Base-by-base conservation (phyloP, 2,329 filamentous ascomycete genomes). In the Dactylonectria macrodidyma region DNA sequence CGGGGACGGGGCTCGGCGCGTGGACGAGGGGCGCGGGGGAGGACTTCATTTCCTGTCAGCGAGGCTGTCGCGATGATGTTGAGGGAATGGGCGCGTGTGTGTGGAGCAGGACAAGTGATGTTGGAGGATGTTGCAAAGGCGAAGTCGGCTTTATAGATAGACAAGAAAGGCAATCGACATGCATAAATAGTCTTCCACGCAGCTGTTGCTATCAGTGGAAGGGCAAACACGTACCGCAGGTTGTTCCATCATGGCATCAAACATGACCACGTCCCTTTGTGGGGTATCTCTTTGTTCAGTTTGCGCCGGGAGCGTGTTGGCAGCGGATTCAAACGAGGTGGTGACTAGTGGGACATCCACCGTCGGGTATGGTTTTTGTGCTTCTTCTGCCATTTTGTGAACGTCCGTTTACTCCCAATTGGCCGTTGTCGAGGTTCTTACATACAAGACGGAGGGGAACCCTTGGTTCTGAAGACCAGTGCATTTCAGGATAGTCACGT, bases 221-320 rank as follows among this genome's bases (percentile, higher is more conserved):
- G 22, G 61, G 24, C 24, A 67, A 62, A 60, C 33, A 67, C 81
- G 57, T 80, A 85, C 83, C 34, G 80, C 78, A 69, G 80, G 78
- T 59, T 83, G 81, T 30, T 86, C 84, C 30, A 73, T 69, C 48
- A 79, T 78, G 38, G 77, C 82, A 72, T 86, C 85, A 10, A 79
- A 76, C 85, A 86, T 86, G 2, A 81, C 69, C 41, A 84, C 70
- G 67, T 86, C 84, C 67, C 78, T 81, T 30, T 75, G 75, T 16
- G 75, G 70, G 34, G 74, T 74, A 36, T 75, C 76, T 46, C 69
- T 51, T 59, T 71, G 70, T 59, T 67, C 66, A 33, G 68, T 60
- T 46, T 68, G 68, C 30, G 58, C 68, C 19, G 68, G 64, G 19
- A 73, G 67, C 48, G 65, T 71, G 69, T 66, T 75, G 41, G 67